Base-by-base conservation (phyloP, 768 basidiomycete genomes). In the Russula sp. region DNA sequence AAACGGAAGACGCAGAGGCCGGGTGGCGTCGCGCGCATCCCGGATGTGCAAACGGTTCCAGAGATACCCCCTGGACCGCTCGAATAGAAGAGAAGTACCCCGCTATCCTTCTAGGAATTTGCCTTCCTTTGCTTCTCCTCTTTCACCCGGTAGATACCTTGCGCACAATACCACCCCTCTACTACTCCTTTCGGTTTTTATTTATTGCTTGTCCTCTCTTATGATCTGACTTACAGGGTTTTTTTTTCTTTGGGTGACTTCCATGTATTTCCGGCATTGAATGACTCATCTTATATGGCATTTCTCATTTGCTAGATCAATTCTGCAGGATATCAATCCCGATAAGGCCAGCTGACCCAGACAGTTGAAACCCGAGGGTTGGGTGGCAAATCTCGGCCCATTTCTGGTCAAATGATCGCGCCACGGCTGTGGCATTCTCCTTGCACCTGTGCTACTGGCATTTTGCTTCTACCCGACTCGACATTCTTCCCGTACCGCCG, bases 1-100 rank as follows among this genome's bases (percentile, higher is more conserved):
- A 77, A 80, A 66, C 82, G 84, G 67, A 86, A 81, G 72, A 72
- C 80, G 40, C 84, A 83, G 69, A 80, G 88, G 57, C 79, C 80
- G 8, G 74, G 76, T 4, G 73, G 75, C n/a, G 71, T 55, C 2
- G 22, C 65, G 40, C 67, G 70, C 13, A 59, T 54, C 35, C 72
- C 72, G 44, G 62, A 70, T 31, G 37, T 77, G 20, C 75, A 73
- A 6, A 62, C 71, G 3, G 64, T 77, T 27, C 74, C 77, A 22
- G 64, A 68, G 39, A 50, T 65, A n/a, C 66, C 62, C 14, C 54
- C 65, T 16, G 11, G 18, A 40, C 42, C 53, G 47, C 63, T 67
- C 55, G 35, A 27, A 47, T 57, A 50, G 40, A 45, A 35, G 45
- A 31, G 37, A 16, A 27, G 16, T 44, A 16, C 13, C 22, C 35